Base-by-base conservation (phyloP, 2,329 filamentous ascomycete species). In the Achaetomium macrosporum region DNA sequence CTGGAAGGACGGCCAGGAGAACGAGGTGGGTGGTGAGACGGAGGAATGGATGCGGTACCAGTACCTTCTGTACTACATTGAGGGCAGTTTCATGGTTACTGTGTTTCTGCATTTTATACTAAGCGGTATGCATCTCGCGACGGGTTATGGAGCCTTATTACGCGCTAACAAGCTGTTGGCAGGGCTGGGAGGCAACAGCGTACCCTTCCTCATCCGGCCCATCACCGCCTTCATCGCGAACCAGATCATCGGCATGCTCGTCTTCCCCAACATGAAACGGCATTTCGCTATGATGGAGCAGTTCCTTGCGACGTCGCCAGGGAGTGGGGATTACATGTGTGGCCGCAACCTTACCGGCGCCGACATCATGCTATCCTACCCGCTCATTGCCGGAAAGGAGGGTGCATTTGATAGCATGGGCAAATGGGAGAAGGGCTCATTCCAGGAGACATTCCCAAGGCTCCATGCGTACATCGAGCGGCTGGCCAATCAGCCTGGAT, bases 21-120 rank as follows among this genome's bases (percentile, higher is more conserved):
- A 75, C 48, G 73, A 76, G 61, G 57, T 81, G 11, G 77, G 78
- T 15, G 81, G 81, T 20, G 81, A 85, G 72, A 83, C 79, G 30
- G 77, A 83, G 63, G 74, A 72, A 54, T 83, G 76, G 73, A 66
- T 82, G 67, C 73, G 81, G 46, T 82, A 76, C 66, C 74, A 77
- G 64, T 88, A 89, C 66, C 36, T 60, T 15, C 42, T 61, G 55
- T 87, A 96, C 67, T 96, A 91, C 68, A 77, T 82, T 5, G 92
- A 96, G 71, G 92, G 91, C 11, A 88, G 81, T 56, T 71, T 96
- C 56, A 93, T 95, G 85, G 79, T 82, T 0, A 73, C 83, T 44
- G 67, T 93, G 57, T 69, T 91, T 1, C 69, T 88, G 56, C 71
- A 76, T 13, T 65, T 93, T 15, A 70, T 95, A 25, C 72, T 87